Base-by-base conservation (phyloP, 1,139 yeast species). In the Pichia sp. region DNA sequence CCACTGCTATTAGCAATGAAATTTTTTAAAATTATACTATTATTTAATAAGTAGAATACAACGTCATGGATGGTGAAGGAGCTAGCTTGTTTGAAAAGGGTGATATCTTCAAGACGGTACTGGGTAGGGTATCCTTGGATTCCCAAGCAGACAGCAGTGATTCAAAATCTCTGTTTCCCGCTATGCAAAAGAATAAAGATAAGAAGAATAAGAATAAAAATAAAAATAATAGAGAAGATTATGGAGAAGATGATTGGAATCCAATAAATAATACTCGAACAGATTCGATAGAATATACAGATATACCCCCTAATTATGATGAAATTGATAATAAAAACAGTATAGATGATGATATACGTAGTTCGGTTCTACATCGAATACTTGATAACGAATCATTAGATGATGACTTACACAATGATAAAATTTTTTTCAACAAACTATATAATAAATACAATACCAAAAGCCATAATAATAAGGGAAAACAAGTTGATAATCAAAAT, bases 361-460 rank as follows among this genome's bases (percentile, higher is more conserved):
- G 52, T 31, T 53, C 56, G 1, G 45, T 55, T 10, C 35, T 55
- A 6, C 53, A 52, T 41, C 37, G 43, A 30, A 55, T 55, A 29
- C n/a, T 52, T 16, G 58, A 55, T 34, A 48, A 52, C 30, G 53
- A 48, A 37, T 35, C 51, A 3, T 22, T 40, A 23, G 7, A 38
- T n/a, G 39, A 47, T n/a, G 53, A 47, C 20, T n/a, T 46, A 37
- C 41, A 49, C 2, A 47, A 49, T 29, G 60, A 61, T 39, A 59
- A 57, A 25, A 53, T 61, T 39, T 53, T 47, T 36, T 56, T 55
- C 39, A 55, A 59, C 7, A 54, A 54, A 22, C 44, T 61, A 5
- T 64, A 62, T 42, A 50, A 55, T 12, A 46, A 45, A 22, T 52
- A 54, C 35, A 43, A 50, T 6, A 31, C 31, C 33, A 20, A 12